Evolutionary conservation across 495 filamentous ascomycete genomes (phyloP), one percentile per base, ranked within the genome.

Genomic region (Aspergillus ellipticus): DNA sequence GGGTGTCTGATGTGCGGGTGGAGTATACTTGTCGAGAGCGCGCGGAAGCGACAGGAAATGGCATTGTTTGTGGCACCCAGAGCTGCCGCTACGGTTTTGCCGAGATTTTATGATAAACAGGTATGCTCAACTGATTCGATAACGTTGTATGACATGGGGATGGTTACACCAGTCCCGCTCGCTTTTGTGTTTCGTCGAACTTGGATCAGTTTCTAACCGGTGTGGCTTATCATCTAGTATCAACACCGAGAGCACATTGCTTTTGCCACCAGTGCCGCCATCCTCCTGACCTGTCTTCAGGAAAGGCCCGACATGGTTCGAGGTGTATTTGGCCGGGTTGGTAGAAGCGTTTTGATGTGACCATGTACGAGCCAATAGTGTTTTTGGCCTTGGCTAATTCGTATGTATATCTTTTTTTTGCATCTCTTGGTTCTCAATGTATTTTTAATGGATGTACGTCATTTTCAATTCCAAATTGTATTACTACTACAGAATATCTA

Each of bases 41-140:
- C 78, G 21, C 76, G 76, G 45, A 79, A 88, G 60, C 77, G 90
- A 49, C 85, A 88, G 65, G 92, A 96, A 58, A 74, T 96, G 61
- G 85, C 85, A 24, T 75, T 95, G 43, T 97, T 96, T 73, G 90
- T 97, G 57, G 86, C 86, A 54, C 92, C 92, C 1, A 77, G 90
- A 53, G 92, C 92, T 37, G 76, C 88, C 60, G 90, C 89, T 16
- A 89, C 86, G 20, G 66, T 92, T 49, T 70, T 96, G 21, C 92
- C 92, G 41, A 76, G 92, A 58, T 73, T 79, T 39, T 96, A 96
- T 71, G 68, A 82, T 56, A 74, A 70, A 62, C 79, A 84, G 71
- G 79, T 85, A 73, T 56, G 75, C 29, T 62, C 70, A 7, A 49
- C 35, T 55, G 37, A 57, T 24, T 29, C 28, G 16, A 35, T 15